Conservation (phyloP, 805 yeast species). For the Vanderwaltozyma tropicalis region DNA sequence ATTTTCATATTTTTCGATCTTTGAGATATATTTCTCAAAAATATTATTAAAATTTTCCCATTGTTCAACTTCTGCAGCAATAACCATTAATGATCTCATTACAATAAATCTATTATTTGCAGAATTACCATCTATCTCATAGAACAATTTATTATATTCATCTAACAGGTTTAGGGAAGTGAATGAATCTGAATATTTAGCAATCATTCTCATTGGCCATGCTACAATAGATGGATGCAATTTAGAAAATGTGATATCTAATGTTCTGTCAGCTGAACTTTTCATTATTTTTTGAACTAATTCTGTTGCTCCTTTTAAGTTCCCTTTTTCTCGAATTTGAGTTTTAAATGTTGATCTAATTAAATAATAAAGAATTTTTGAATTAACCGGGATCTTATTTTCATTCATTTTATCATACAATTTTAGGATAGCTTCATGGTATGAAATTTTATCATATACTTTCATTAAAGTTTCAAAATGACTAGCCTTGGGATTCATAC, state of each 20-base stretch:
- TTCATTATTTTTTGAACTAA: conserved; percentile 26
- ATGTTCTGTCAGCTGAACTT: conserved; percentile 14
- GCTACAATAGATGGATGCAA: conserved; percentile 29
- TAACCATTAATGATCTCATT: conserved; percentile 25
- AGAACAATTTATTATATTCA: conserved; percentile 23
- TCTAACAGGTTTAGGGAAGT: conserved; percentile 27
- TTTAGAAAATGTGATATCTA: conserved; percentile 13
- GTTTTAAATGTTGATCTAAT: conserved; percentile 25
- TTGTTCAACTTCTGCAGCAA: conserved; percentile 26
- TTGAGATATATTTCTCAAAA: conserved; percentile 13
- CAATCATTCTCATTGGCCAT: conserved; percentile 28
- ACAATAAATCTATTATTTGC: conserved; percentile 21
- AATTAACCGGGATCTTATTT: conserved; percentile 15
- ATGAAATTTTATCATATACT: conserved; percentile 19
- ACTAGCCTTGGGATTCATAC: conserved; percentile 8
- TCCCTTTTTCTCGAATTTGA: conserved; percentile 20
- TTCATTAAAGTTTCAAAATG: conserved; percentile 28
- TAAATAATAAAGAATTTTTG: conserved; percentile 23
- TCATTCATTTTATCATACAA: conserved; percentile 22
- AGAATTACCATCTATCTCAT: conserved; percentile 15
- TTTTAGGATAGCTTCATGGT: conserved; percentile 20
- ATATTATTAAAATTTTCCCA: conserved; percentile 23
- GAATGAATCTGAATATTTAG: conserved; percentile 24
- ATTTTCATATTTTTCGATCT: conserved; percentile 11
- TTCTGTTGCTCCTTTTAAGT: conserved; percentile 22